Conservation (phyloP, 805 yeast genomes). For the Metschnikowia lachancei region DNA sequence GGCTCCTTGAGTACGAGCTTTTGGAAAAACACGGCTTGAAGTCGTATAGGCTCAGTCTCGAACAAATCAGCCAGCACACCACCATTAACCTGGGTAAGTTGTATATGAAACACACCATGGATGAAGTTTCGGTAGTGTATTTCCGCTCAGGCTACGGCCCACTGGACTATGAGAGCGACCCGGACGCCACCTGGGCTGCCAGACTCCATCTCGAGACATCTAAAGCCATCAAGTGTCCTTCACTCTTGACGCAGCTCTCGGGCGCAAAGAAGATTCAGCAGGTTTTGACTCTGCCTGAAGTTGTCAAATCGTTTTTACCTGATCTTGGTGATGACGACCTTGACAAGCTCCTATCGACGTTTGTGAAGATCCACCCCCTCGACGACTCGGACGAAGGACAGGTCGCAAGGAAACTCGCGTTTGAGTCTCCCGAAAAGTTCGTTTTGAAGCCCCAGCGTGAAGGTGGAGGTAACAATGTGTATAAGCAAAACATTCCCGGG, state of each 20-base stretch:
- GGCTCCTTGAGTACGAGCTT: conserved; percentile 72
- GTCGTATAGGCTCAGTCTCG: conserved; percentile 65
- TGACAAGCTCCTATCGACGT: conserved; percentile 52
- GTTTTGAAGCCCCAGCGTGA: conserved; percentile 98
- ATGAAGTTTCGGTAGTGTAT: conserved; percentile 84
- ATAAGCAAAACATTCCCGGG: conserved; percentile 77
- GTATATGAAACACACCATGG: conserved; percentile 50
- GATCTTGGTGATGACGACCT: conserved; percentile 27
- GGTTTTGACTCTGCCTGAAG: conserved; percentile 57
- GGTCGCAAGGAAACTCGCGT: conserved; percentile 63
- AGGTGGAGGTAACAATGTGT: conserved; percentile 97
- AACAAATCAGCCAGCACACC: conserved; percentile 49
- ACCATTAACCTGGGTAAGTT: conserved; percentile 46
- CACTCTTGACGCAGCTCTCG: conserved; percentile 80
- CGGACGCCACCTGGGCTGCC: conserved; percentile 71
- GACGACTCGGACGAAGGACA: conserved; percentile 66
- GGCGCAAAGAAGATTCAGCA: conserved; percentile 96
- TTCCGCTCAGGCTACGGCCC: conserved; percentile 90
- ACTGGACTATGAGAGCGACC: conserved; percentile 57
- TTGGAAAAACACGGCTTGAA: conserved; percentile 53
- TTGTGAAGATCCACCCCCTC: conserved; percentile 84
- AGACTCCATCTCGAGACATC: conserved; percentile 71
- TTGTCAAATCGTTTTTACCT: conserved; percentile 48
- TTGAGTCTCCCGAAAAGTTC: conserved; percentile 62
- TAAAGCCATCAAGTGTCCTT: conserved; percentile 87